These are phyloP conservation scores for Barbatosphaeria neglecta DNA, from an alignment of 495 filamentous ascomycete genomes.

Conservation along the genomic window DNA sequence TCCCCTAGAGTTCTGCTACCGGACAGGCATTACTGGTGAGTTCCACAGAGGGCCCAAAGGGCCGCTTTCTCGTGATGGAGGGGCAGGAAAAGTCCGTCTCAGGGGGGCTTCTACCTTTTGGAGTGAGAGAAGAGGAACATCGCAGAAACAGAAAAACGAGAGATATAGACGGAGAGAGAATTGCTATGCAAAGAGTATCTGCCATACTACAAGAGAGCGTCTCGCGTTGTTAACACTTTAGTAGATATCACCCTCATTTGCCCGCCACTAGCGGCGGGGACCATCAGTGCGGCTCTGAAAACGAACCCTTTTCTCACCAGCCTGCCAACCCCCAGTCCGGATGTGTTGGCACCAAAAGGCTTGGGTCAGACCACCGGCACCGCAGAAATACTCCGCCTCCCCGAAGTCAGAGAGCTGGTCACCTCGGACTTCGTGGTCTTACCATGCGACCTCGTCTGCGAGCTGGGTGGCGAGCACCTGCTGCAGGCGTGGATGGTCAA, in stretches of 20 bases:
- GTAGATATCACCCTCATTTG: slow-evolving; percentile 76
- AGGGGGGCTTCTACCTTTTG: too few species aligned
- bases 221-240: background rate
- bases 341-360: slow-evolving; percentile 60
- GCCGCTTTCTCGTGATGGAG: too few species aligned
- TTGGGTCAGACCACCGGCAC: slow-evolving; percentile 73
- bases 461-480: slow-evolving; percentile 69
- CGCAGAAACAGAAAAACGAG: too few species aligned
- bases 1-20: slow-evolving; percentile 79
- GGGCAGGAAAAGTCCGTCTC: too few species aligned
- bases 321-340: slow-evolving; percentile 60
- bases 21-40: slow-evolving; percentile 70
- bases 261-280: slow-evolving; percentile 57
- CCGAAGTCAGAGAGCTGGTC: slow-evolving; percentile 58
- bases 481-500: slow-evolving; percentile 88
- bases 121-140: too few species aligned
- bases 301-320: slow-evolving; percentile 81
- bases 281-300: slow-evolving; percentile 65
- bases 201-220: background rate
- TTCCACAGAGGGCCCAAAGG: too few species aligned
- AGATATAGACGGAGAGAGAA: too few species aligned
- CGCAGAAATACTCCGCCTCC: slow-evolving; percentile 75
- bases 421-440: slow-evolving; percentile 80
- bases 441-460: slow-evolving; percentile 89
- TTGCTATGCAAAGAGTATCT: too few species aligned